phyloP scores from a whole-genome alignment of 345 rosid species.

The Brassica nigra region DNA sequence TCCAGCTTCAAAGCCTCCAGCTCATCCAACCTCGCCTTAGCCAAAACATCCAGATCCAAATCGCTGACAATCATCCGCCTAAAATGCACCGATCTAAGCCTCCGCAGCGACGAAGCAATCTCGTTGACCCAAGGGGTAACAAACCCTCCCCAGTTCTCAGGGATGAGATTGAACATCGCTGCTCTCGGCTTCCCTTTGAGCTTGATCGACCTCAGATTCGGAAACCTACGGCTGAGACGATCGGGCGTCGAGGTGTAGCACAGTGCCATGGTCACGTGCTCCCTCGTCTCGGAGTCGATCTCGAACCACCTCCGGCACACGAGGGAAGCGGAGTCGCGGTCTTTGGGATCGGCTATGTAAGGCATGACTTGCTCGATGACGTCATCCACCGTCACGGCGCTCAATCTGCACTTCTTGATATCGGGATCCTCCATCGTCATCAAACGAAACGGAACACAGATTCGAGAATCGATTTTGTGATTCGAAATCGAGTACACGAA shows the following conservation, averaged over 20 bases:
- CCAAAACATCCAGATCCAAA: conserved; percentile 71
- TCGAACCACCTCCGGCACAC: conserved; percentile 84
- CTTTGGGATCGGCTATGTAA: conserved; percentile 66
- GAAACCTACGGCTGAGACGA: conserved; percentile 62
- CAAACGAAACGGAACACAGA: not conserved
- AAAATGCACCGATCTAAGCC: conserved; percentile 72
- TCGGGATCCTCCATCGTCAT: conserved; percentile 45
- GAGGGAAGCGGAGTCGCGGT: conserved; percentile 76
- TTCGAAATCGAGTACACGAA: too few relatives aligned
- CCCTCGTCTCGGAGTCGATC: conserved; percentile 76
- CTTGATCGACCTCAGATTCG: conserved; percentile 70
- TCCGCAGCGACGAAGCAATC: conserved; percentile 51
- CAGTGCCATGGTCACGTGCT: conserved; percentile 80
- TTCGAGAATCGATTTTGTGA: too few relatives aligned
- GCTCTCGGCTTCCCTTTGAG: conserved; percentile 92
- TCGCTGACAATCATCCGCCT: conserved; percentile 85
- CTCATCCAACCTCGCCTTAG: conserved; percentile 48
- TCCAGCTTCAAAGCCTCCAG: conserved; percentile 75
- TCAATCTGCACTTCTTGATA: conserved; percentile 31
- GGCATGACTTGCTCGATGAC: conserved; percentile 72
- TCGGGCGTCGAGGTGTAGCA: conserved; percentile 82
- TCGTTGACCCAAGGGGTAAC: conserved; percentile 76
- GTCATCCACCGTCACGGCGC: conserved; percentile 49
- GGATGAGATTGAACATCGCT: conserved; percentile 92
- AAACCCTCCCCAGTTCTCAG: conserved; percentile 93